Conservation (phyloP, 2,329 filamentous ascomycete genomes). For the Byssochlamys sp. region DNA sequence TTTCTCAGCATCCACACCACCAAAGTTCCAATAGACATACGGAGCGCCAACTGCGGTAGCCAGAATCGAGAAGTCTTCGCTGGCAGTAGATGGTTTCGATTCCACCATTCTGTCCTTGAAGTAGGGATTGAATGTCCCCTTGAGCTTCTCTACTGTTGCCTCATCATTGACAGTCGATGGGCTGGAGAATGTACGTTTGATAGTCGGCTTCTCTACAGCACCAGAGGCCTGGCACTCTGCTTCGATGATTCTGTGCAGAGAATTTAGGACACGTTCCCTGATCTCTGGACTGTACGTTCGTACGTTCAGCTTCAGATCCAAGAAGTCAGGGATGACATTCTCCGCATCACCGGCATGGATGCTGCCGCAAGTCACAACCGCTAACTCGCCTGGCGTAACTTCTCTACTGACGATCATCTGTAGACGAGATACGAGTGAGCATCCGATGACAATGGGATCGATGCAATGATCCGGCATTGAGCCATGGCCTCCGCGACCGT, state of each 20-base stretch:
- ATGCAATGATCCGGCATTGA: conserved; percentile 34
- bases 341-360: conserved; percentile 34
- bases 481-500: conserved; percentile 38
- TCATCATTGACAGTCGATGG: conserved; percentile 47
- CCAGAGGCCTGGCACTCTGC: conserved; percentile 46
- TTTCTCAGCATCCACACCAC: conserved; percentile 39
- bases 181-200: conserved; percentile 34
- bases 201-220: conserved; percentile 33
- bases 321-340: conserved; percentile 39
- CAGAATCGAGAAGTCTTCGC: conserved; percentile 50
- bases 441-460: conserved; percentile 41
- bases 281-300: conserved; percentile 25
- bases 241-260: conserved; percentile 38
- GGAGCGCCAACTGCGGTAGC: conserved; percentile 43
- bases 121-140: conserved; percentile 36
- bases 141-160: conserved; percentile 32
- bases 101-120: conserved; percentile 35
- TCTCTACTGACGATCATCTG: conserved; percentile 34
- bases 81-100: conserved; percentile 36
- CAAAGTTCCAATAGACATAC: conserved; percentile 48
- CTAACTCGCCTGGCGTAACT: conserved; percentile 29
- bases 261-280: conserved; percentile 24
- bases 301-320: conserved; percentile 35
- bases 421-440: conserved; percentile 31
- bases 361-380: conserved; percentile 38